phyloP scores from a whole-genome alignment of 2,329 filamentous ascomycete species.

The Aspergillus terreus region DNA sequence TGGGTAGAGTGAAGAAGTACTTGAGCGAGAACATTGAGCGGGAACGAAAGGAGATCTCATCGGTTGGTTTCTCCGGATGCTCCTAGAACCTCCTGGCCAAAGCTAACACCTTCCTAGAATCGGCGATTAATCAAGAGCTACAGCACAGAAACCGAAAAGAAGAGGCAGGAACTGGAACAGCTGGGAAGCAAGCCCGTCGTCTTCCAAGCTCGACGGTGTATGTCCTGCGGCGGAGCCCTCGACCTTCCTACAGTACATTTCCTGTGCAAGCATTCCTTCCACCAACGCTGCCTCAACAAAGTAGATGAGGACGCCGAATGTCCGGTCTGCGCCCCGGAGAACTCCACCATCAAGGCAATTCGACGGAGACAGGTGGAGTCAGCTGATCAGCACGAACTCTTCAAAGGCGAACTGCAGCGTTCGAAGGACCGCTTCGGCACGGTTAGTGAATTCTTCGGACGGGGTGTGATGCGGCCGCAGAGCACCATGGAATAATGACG shows the following conservation, averaged over 20 bases:
- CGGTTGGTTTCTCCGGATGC: slow-evolving; percentile 29
- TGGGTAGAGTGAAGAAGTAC: slow-evolving; percentile 96
- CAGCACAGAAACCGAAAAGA: slow-evolving; percentile 74
- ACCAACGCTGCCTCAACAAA: slow-evolving; percentile 79
- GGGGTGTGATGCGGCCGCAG: slow-evolving; percentile 72
- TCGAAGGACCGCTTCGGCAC: slow-evolving; percentile 85
- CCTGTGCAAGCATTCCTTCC: slow-evolving; percentile 94
- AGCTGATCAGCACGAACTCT: slow-evolving; percentile 82
- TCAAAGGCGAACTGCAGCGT: slow-evolving; percentile 71
- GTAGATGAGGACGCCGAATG: slow-evolving; percentile 70
- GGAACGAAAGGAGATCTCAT: slow-evolving; percentile 79
- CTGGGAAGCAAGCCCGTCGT: slow-evolving; percentile 76
- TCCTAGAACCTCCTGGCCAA: neutral
- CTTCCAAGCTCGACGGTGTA: slow-evolving; percentile 87
- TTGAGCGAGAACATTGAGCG: slow-evolving; percentile 82
- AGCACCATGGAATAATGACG: slow-evolving; percentile 30
- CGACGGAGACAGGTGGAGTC: slow-evolving; percentile 81
- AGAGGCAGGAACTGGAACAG: slow-evolving; percentile 73
- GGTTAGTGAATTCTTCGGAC: slow-evolving; percentile 89
- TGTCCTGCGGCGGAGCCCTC: slow-evolving; percentile 71
- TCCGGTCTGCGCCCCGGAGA: slow-evolving; percentile 76
- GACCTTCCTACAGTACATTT: slow-evolving; percentile 94
- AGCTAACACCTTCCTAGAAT: slow-evolving; percentile 52
- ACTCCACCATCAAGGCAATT: slow-evolving; percentile 85
- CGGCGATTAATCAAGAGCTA: slow-evolving; percentile 78